Evolutionary conservation across 805 yeast genomes (phyloP).

Genomic region (Candida pseudoglaebosa): DNA sequence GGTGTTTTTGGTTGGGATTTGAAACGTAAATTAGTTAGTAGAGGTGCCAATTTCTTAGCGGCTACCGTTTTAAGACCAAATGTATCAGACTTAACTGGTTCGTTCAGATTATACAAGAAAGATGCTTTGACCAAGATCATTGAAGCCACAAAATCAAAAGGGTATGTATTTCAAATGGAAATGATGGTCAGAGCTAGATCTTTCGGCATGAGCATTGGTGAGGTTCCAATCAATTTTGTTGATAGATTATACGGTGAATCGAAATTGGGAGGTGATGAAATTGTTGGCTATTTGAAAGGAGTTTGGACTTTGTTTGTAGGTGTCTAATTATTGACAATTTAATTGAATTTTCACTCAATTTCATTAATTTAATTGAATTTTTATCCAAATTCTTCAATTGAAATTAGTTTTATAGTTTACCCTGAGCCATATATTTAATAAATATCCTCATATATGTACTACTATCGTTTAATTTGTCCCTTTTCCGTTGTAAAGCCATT

Average conservation of each 20-base stretch:
- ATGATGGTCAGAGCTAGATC: constrained; percentile 81
- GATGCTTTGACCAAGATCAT: constrained; percentile 63
- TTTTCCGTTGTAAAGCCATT: too few relatives aligned
- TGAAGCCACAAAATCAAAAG: constrained; percentile 65
- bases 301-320: constrained; percentile 66
- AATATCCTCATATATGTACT: background rate
- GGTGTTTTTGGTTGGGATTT: constrained; percentile 85
- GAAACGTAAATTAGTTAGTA: constrained; percentile 69
- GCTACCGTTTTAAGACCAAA: constrained; percentile 66
- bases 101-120: constrained; percentile 71
- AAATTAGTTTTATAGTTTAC: too few relatives aligned
- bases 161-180: constrained; percentile 85
- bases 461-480: too few relatives aligned
- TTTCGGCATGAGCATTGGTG: constrained; percentile 70
- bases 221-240: constrained; percentile 74
- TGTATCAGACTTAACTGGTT: constrained; percentile 73
- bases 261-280: constrained; percentile 78
- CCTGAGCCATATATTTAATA: background rate
- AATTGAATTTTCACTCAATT: too few relatives aligned
- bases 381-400: too few relatives aligned
- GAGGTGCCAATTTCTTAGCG: constrained; percentile 80
- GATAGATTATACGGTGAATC: constrained; percentile 77
- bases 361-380: too few relatives aligned
- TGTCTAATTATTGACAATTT: constrained; percentile 33
- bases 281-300: constrained; percentile 72